Percentiles rank a stretch among this genome's conserved stretches.
These are phyloP conservation scores for Tolypocladium cylindrosporum DNA, from an alignment of 2,329 filamentous ascomycete genomes.

Conservation along the genomic window DNA sequence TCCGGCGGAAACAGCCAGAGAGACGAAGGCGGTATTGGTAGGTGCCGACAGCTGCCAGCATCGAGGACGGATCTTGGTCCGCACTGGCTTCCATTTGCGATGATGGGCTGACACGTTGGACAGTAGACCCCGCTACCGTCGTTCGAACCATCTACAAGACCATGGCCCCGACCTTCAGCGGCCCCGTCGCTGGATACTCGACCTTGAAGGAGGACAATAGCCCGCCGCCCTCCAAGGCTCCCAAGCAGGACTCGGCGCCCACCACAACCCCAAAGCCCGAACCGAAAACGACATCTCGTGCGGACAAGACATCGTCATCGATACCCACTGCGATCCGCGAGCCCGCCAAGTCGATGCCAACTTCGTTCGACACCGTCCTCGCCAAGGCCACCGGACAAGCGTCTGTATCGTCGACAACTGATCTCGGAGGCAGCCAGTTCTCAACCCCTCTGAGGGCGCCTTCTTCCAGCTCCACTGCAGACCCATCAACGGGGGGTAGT, in stretches of 20 bases:
- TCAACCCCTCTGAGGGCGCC: slow-evolving; percentile 10
- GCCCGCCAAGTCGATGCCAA: slow-evolving; percentile 9
- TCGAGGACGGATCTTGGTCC: neutral
- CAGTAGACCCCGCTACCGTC: slow-evolving; percentile 14
- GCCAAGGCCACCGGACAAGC: slow-evolving; percentile 18
- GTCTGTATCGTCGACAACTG: slow-evolving; percentile 4
- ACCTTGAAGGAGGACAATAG: slow-evolving; percentile 17
- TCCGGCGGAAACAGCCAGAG: neutral
- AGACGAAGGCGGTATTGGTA: neutral
- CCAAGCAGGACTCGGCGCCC: slow-evolving; percentile 2
- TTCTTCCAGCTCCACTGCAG: slow-evolving; percentile 10
- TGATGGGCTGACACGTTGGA: neutral
- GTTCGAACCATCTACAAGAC: slow-evolving; percentile 31
- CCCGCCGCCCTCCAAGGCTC: slow-evolving; percentile 6
- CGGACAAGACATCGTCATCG: slow-evolving; percentile 5
- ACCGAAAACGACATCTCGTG: slow-evolving; percentile 6
- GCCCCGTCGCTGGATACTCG: slow-evolving; percentile 30
- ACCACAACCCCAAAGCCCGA: slow-evolving; percentile 5
- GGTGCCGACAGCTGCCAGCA: neutral
- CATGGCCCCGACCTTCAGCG: slow-evolving; percentile 28
- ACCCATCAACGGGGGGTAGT: slow-evolving; percentile 2
- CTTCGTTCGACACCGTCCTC: slow-evolving; percentile 16
- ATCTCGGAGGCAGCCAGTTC: slow-evolving; percentile 6
- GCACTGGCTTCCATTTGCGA: neutral
- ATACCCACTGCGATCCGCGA: neutral